Evolutionary conservation across 768 basidiomycete genomes (phyloP).

Genomic region (Flagelloscypha sp.): DNA sequence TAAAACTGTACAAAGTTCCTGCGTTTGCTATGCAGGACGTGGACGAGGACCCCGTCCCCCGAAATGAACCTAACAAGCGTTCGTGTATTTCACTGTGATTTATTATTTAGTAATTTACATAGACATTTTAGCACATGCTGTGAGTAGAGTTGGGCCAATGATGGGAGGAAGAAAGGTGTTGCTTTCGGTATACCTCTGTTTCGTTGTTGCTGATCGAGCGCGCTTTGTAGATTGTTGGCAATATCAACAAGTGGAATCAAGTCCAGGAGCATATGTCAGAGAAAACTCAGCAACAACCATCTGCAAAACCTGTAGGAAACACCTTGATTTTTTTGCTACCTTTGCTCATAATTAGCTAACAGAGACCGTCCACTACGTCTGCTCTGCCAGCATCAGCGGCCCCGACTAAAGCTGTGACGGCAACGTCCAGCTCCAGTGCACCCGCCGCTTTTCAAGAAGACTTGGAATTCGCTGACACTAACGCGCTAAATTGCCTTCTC

Average conservation of each 20-base stretch:
- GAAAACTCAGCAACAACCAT: constrained; percentile 17
- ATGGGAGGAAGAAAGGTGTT: constrained; percentile 80
- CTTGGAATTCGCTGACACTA: constrained; percentile 77
- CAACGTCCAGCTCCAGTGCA: constrained; percentile 22
- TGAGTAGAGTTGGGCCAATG: constrained; percentile 64
- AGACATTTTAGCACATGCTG: constrained; percentile 12
- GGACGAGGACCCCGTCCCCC: no score
- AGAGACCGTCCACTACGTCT: constrained; percentile 17
- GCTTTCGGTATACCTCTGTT: constrained; percentile 5
- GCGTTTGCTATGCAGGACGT: no score
- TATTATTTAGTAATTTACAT: constrained; percentile 11
- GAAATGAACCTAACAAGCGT: no score
- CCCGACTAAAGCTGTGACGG: constrained; percentile 10
- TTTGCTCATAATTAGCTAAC: constrained; percentile 16
- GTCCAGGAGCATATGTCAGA: constrained; percentile 81
- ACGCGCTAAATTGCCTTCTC: constrained; percentile 72
- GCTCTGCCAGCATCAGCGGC: constrained; percentile 12
- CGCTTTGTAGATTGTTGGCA: constrained; percentile 61
- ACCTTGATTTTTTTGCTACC: constrained; percentile 21
- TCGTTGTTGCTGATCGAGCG: neutral
- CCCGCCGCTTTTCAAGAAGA: constrained; percentile 45
- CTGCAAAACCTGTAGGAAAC: constrained; percentile 24
- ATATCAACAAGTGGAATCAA: constrained; percentile 96
- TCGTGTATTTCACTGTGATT: no score
- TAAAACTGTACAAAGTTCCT: no score